Conservation (phyloP, 1,284 basidiomycete species). For the Cryptococcus sp. region DNA sequence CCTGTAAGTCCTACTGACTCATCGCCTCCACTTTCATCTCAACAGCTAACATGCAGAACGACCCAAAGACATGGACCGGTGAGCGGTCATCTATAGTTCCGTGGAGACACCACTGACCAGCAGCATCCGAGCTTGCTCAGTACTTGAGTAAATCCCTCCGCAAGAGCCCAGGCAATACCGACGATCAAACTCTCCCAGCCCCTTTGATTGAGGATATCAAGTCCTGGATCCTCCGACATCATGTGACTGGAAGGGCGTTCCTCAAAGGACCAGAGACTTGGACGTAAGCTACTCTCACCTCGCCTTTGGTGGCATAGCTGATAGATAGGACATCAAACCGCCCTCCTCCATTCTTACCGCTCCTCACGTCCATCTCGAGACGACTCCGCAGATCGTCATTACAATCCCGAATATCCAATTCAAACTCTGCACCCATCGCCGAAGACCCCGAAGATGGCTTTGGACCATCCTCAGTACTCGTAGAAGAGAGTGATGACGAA, state of each 20-base stretch:
- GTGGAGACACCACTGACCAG: not conserved
- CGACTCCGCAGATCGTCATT: conserved; percentile 31
- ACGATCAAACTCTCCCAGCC: conserved; percentile 28
- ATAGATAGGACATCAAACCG: conserved; percentile 17
- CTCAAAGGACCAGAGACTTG: conserved; percentile 26
- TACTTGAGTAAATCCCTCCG: conserved; percentile 1
- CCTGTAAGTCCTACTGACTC: conserved; percentile 10
- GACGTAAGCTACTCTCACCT: conserved; percentile 19
- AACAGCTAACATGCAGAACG: conserved; percentile 12
- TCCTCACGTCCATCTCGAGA: conserved; percentile 33
- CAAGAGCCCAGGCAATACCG: conserved; percentile 32
- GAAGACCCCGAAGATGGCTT: conserved; percentile 9
- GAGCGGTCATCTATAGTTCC: conserved; percentile 4
- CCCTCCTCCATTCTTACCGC: conserved; percentile 40
- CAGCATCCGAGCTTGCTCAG: conserved; percentile 12
- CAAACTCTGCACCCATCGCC: not conserved
- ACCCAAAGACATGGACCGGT: conserved; percentile 38
- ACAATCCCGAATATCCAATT: conserved; percentile 11
- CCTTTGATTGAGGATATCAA: conserved; percentile 41
- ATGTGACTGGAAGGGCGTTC: conserved; percentile 34
- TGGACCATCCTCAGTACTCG: conserved; percentile 18
- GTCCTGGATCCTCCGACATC: conserved; percentile 36
- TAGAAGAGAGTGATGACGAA: conserved; percentile 17
- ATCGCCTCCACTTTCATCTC: not conserved
- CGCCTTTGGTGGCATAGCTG: not conserved